These are phyloP conservation scores for Stephania yunnanensis DNA, from an alignment of 164 flowering plant genomes.

Conservation along the genomic window DNA sequence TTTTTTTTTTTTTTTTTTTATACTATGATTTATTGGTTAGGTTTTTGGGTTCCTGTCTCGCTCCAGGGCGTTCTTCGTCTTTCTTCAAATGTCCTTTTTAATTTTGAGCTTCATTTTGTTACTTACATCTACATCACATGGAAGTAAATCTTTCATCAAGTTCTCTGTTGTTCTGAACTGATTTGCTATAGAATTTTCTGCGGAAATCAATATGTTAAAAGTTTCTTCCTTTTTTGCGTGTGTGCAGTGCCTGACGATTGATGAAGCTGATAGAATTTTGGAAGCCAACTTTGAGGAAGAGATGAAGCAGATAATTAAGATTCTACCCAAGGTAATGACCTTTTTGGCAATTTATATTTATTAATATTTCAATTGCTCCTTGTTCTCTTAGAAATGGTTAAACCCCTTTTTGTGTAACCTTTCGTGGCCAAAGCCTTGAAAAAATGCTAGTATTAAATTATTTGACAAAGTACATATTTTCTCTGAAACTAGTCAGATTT, in stretches of 20 bases:
- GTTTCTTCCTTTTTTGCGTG: conserved; percentile 2
- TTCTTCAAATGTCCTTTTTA: neutral
- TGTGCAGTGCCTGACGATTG: conserved; percentile 86
- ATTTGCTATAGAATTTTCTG: neutral
- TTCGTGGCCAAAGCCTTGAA: too few species aligned
- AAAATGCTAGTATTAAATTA: too few species aligned
- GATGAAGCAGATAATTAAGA: conserved; percentile 80
- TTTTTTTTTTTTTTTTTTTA: neutral
- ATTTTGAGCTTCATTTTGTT: neutral
- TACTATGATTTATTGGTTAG: neutral
- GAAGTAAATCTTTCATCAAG: neutral
- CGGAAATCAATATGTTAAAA: neutral
- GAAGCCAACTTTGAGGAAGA: conserved; percentile 95
- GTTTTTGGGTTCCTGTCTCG: neutral
- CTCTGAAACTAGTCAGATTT: too few species aligned
- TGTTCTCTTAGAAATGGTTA: too few species aligned
- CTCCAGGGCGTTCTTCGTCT: neutral
- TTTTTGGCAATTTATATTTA: neutral
- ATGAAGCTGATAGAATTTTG: conserved; percentile 94
- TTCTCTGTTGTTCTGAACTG: neutral
- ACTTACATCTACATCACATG: neutral
- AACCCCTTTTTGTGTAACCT: too few species aligned
- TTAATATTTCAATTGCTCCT: too few species aligned
- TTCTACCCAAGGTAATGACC: conserved; percentile 68
- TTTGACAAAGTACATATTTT: too few species aligned